Evolutionary conservation across 345 rosid genomes (phyloP).

Genomic region (Lepidium africanum): DNA sequence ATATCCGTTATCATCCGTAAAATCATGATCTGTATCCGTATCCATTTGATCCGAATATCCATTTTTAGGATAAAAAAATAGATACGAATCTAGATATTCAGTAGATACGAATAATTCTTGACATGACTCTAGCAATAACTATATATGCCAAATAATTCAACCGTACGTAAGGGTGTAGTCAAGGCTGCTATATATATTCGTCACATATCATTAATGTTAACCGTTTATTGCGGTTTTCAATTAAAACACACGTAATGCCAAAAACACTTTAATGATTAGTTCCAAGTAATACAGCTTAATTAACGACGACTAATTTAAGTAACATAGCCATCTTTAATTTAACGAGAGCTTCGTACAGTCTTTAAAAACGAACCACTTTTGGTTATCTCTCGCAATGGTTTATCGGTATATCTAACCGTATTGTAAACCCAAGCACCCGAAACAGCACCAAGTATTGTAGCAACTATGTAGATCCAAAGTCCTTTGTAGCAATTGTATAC

Average conservation of each 20-base stretch:
- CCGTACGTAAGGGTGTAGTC: background rate
- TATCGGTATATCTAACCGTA: conserved; percentile 62
- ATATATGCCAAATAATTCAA: background rate
- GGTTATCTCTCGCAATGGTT: conserved; percentile 62
- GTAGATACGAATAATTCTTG: too few species aligned
- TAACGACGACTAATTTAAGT: background rate
- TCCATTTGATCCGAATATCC: too few species aligned
- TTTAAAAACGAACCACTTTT: conserved; percentile 51
- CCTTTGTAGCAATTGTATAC: conserved; percentile 47
- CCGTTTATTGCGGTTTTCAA: background rate
- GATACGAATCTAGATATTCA: too few species aligned
- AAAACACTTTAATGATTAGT: background rate
- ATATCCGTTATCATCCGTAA: too few species aligned
- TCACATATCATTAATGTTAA: conserved; percentile 4
- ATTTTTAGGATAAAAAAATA: too few species aligned
- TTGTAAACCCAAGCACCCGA: conserved; percentile 78
- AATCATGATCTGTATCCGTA: too few species aligned
- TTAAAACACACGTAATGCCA: background rate
- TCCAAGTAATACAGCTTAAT: background rate
- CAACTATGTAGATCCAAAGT: conserved; percentile 57
- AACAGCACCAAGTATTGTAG: conserved; percentile 67
- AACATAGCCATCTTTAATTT: background rate
- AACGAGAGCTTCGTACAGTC: conserved; percentile 23
- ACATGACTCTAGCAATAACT: too few species aligned
- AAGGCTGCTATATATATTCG: background rate